Evolutionary conservation across 2,329 filamentous ascomycete genomes (phyloP).

Genomic region (Lasiodiplodia sp.): DNA sequence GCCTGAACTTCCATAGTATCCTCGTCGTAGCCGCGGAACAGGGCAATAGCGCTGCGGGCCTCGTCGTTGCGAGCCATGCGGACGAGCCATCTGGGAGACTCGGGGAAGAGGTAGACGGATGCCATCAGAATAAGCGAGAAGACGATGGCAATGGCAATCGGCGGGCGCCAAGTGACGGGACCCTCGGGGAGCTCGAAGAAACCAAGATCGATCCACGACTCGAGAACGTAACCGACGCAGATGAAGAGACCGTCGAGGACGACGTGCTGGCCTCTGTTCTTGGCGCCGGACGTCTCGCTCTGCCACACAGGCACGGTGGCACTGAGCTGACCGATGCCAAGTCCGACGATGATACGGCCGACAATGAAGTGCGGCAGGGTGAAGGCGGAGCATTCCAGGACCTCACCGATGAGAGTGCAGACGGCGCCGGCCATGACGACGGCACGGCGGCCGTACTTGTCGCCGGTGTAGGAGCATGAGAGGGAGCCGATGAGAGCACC

Average conservation of each 20-base stretch:
- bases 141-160: conserved; percentile 40
- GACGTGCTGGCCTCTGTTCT: conserved; percentile 51
- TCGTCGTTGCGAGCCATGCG: conserved; percentile 63
- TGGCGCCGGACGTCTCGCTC: conserved; percentile 47
- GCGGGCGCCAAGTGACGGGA: conserved; percentile 54
- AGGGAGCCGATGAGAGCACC: conserved; percentile 57
- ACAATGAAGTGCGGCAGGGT: conserved; percentile 56
- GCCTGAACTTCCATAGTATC: conserved; percentile 49
- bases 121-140: conserved; percentile 42
- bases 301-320: conserved; percentile 58
- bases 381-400: conserved; percentile 55
- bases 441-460: conserved; percentile 54
- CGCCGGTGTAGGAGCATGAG: conserved; percentile 54
- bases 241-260: conserved; percentile 57
- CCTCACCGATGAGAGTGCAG: conserved; percentile 52
- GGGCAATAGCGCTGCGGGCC: conserved; percentile 51
- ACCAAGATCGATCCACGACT: conserved; percentile 59
- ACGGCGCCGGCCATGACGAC: conserved; percentile 53
- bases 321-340: conserved; percentile 53
- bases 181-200: conserved; percentile 46
- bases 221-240: conserved; percentile 53
- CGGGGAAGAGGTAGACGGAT: conserved; percentile 46
- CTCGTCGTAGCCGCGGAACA: conserved; percentile 48
- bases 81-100: conserved; percentile 59
- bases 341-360: conserved; percentile 54